A percentile compares a stretch with the other conserved stretches of the same genome.
These are phyloP conservation scores for Nemania sp. DNA, from an alignment of 2,329 filamentous ascomycete genomes.

Conservation along the genomic window DNA sequence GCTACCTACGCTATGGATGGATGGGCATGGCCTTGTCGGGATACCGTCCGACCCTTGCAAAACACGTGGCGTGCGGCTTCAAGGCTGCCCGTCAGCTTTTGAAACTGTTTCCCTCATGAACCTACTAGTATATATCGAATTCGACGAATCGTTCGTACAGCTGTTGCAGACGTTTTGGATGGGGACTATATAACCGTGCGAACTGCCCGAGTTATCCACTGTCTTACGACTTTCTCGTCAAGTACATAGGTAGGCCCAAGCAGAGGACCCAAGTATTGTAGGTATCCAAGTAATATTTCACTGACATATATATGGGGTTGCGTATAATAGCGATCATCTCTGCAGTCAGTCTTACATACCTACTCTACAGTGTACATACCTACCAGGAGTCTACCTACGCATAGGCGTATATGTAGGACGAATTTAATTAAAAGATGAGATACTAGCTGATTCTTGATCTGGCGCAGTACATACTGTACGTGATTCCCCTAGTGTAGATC, in stretches of 20 bases:
- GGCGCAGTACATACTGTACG: neutral
- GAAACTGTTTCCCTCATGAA: neutral
- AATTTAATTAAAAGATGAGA: constrained; percentile 3
- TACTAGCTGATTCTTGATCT: neutral
- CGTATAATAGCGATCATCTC: constrained; percentile 1
- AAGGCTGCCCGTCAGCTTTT: neutral
- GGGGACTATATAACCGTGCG: neutral
- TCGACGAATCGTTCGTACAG: neutral
- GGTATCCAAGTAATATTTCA: neutral
- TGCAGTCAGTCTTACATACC: neutral
- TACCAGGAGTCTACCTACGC: neutral
- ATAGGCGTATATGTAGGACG: neutral
- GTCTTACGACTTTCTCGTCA: neutral
- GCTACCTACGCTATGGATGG: neutral
- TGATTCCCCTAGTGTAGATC: constrained; percentile 2
- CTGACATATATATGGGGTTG: neutral
- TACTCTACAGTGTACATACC: neutral
- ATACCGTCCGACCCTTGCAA: constrained; percentile 22
- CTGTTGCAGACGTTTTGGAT: neutral
- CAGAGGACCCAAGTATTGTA: too few species aligned
- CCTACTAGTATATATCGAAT: neutral
- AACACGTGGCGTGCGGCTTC: constrained; percentile 25
- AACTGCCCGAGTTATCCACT: neutral
- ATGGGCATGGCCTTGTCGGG: neutral
- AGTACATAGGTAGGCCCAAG: neutral